Evolutionary conservation across 1,139 yeast species (phyloP), one percentile per base, ranked within the genome.

Genomic region (Debaryomycetaceae sp.): DNA sequence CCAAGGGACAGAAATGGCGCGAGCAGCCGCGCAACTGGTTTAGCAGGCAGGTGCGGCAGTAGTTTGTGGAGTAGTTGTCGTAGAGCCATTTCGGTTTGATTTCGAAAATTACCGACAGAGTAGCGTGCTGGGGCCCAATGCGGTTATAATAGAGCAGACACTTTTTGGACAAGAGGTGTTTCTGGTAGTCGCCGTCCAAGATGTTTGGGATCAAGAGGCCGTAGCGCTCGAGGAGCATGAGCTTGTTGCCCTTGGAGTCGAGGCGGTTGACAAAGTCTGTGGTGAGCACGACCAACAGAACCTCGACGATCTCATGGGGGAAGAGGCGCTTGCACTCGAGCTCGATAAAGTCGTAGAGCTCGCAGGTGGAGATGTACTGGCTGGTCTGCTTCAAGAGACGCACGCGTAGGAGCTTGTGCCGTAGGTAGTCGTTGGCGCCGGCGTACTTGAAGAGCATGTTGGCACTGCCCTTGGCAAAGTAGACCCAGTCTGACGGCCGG

Each of bases 41-140:
- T 29, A 58, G 50, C 51, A 61, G 62, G 34, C 71, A 64, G 4
- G 68, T 63, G 13, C 71, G 49, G 40, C 71, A 64, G 37, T 64
- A 64, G 36, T 58, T 62, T 15, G 54, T 44, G 5, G 41, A 32
- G 13, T 37, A 37, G 34, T 63, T 62, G 35, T 62, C 67, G 40
- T 64, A 64, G 25, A 64, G 49, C 71, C 71, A 64, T 42, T 64
- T 64, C 4, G 71, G 71, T 36, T 64, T 64, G 37, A 64, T 47
- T 38, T 64, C 70, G 31, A 64, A 48, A 4, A 61, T 55, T 4
- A 60, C 54, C 15, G 60, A 50, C 29, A 44, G 41, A 25, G 56
- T 44, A 4, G 32, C 32, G 11, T 40, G 32, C 8, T 23, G 26
- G 2, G 22, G 14, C 13, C 20, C 15, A 13, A 22, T 22, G 15